Evolutionary conservation across 441 rosid genomes (phyloP).

Genomic region (Populus hybrid): DNA sequence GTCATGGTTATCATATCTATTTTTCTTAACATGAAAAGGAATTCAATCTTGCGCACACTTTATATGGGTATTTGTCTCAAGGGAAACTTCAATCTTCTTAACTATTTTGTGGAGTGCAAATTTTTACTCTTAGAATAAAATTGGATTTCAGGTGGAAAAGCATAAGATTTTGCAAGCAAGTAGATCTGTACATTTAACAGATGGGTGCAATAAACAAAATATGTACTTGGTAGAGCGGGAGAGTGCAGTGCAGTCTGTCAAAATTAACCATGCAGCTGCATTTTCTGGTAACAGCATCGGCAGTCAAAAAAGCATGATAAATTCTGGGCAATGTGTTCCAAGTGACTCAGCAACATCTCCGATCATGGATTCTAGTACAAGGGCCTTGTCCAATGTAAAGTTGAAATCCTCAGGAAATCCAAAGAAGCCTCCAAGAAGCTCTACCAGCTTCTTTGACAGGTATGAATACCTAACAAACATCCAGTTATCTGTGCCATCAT

Average conservation of each 20-base stretch:
- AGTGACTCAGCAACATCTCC: constrained; percentile 30
- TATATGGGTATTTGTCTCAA: neutral
- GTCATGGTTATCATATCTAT: neutral
- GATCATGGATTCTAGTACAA: constrained; percentile 24
- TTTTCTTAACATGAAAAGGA: neutral
- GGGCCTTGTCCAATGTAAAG: constrained; percentile 31
- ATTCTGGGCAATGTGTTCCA: constrained; percentile 30
- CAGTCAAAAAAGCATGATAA: constrained; percentile 26
- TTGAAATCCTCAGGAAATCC: constrained; percentile 34
- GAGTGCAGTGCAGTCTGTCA: constrained; percentile 23
- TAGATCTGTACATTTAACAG: constrained; percentile 36
- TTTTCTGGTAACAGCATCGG: constrained; percentile 19
- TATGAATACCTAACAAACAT: constrained; percentile 20
- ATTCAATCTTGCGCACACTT: neutral
- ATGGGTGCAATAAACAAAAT: constrained; percentile 38
- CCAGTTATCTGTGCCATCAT: constrained; percentile 3
- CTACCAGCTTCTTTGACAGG: constrained; percentile 79
- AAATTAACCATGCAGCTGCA: constrained; percentile 16
- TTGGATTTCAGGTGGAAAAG: constrained; percentile 69
- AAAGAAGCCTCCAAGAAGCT: constrained; percentile 51
- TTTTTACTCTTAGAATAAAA: constrained; percentile 4
- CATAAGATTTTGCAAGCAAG: constrained; percentile 76
- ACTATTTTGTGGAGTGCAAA: neutral
- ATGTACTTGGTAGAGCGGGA: constrained; percentile 25
- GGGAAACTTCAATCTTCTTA: neutral